Evolutionary conservation across 768 basidiomycete species (phyloP).

Genomic region (Favolaschia claudopus): DNA sequence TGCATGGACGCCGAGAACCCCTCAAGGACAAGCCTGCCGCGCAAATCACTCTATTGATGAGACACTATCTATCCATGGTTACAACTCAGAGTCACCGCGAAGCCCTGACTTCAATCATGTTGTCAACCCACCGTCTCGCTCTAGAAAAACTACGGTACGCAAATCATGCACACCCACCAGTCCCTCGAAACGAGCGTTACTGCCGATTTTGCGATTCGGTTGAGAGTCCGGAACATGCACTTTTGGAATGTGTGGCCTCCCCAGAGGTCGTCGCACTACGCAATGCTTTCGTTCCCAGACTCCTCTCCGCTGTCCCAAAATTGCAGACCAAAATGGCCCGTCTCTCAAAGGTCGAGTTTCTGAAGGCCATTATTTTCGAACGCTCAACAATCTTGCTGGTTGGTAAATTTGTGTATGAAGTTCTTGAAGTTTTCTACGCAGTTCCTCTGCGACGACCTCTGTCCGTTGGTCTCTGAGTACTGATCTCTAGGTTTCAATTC

Average conservation of each 20-base stretch:
- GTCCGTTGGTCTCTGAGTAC: no score
- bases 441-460: neutral
- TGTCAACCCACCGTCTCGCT: no score
- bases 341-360: neutral
- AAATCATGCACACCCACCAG: no score
- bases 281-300: neutral
- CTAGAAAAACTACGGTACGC: no score
- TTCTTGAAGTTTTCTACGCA: neutral
- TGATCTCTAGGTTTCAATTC: neutral
- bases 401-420: neutral
- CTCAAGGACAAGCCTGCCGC: no score
- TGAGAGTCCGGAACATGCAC: neutral
- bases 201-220: no score
- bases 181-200: no score
- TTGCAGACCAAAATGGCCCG: neutral
- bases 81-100: no score
- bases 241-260: neutral
- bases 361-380: neutral
- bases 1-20: no score
- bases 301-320: neutral
- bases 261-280: neutral
- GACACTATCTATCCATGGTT: no score
- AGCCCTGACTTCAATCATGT: no score
- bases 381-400: neutral
- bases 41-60: no score